phyloP scores from a whole-genome alignment of 257 asterid genomes.

The Anisodus acutangulus region DNA sequence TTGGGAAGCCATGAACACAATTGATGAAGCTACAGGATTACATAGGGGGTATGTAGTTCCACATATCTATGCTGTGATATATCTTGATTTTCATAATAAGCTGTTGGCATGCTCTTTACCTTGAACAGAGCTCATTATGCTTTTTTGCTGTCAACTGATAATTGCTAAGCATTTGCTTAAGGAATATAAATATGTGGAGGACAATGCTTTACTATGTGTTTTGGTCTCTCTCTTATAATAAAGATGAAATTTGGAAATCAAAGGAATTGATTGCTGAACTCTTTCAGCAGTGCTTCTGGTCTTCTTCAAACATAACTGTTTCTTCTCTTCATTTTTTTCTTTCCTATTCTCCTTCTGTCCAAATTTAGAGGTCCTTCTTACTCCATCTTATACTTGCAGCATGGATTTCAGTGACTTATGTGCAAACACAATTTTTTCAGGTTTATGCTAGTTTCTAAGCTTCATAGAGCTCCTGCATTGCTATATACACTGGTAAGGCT shows the following conservation, averaged over 20 bases:
- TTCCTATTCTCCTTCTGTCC: neutral
- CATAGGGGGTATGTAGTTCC: conserved; percentile 71
- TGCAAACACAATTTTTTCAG: conserved; percentile 46
- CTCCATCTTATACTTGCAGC: conserved; percentile 17
- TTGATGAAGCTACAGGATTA: conserved; percentile 89
- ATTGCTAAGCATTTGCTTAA: neutral
- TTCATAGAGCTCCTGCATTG: conserved; percentile 78
- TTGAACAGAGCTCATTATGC: neutral
- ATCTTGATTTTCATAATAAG: neutral
- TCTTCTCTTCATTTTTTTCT: neutral
- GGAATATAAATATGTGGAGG: conserved; percentile 11
- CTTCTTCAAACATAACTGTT: neutral
- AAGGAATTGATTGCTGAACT: neutral
- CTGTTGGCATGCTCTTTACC: neutral
- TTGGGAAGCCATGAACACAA: conserved; percentile 97
- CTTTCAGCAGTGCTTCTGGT: conserved; percentile 9
- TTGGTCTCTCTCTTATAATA: neutral
- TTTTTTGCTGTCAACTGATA: neutral
- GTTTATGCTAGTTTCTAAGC: conserved; percentile 95
- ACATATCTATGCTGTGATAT: neutral
- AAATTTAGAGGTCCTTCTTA: neutral
- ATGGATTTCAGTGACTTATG: conserved; percentile 13
- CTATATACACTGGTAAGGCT: conserved; percentile 90
- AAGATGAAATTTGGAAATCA: conserved; percentile 10
- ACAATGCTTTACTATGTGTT: neutral